Percentiles rank a stretch among this genome's conserved stretches.
Evolutionary conservation across 2,329 filamentous ascomycete species (phyloP).

Genomic region (Fulvia fulva): DNA sequence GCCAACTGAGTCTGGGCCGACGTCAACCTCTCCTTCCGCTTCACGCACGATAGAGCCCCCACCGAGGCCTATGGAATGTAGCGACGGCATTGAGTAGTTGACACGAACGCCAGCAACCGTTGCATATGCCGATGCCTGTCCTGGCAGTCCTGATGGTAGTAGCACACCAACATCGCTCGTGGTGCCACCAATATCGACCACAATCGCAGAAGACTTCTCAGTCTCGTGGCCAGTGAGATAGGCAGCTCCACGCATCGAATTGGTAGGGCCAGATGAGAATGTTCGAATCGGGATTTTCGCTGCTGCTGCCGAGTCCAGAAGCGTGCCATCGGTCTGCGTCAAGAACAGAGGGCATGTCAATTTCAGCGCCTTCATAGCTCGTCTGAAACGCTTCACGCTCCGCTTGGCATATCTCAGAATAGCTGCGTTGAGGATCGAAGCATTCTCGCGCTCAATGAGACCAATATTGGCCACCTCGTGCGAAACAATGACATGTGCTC

Average conservation of each 20-base stretch:
- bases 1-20: conserved; percentile 58
- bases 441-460: conserved; percentile 50
- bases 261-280: conserved; percentile 51
- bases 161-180: conserved; percentile 61
- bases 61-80: conserved; percentile 55
- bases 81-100: conserved; percentile 42
- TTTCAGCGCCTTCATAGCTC: conserved; percentile 44
- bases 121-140: conserved; percentile 58
- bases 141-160: conserved; percentile 57
- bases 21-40: conserved; percentile 34
- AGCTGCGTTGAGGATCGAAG: conserved; percentile 49
- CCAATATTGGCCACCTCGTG: conserved; percentile 50
- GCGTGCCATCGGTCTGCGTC: conserved; percentile 51
- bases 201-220: conserved; percentile 42
- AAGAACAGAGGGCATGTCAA: conserved; percentile 49
- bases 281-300: conserved; percentile 49
- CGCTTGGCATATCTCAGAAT: conserved; percentile 45
- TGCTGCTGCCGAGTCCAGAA: conserved; percentile 46
- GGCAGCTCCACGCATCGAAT: conserved; percentile 54
- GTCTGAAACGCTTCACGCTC: conserved; percentile 45
- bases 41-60: conserved; percentile 48
- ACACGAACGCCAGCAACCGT: conserved; percentile 59
- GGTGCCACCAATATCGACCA: conserved; percentile 64
- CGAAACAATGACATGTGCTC: conserved; percentile 50
- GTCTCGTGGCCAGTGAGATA: conserved; percentile 47